Conservation (phyloP, 2,329 filamentous ascomycete species). For the Acrodontium crateriforme region DNA sequence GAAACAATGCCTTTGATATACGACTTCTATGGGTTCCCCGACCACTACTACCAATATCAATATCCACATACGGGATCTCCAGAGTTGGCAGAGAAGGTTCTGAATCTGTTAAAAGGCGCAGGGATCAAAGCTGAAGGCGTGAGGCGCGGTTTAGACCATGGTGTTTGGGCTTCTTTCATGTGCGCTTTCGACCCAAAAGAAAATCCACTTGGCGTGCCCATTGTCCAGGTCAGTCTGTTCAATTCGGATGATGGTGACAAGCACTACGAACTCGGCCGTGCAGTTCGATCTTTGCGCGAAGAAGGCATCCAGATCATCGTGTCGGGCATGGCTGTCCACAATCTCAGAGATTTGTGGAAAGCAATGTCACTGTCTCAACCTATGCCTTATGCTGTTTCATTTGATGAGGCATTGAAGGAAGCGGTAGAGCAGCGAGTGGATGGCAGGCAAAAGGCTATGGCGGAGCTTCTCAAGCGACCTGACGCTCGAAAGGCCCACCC, state of each 20-base stretch:
- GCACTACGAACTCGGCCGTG: constrained; percentile 55
- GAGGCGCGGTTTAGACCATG: constrained; percentile 57
- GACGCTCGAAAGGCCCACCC: constrained; percentile 51
- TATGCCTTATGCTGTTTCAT: constrained; percentile 22
- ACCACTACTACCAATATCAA: constrained; percentile 52
- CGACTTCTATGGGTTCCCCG: constrained; percentile 61
- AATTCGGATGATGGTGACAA: constrained; percentile 47
- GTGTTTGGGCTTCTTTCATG: constrained; percentile 59
- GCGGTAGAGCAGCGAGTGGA: constrained; percentile 20
- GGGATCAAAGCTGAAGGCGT: constrained; percentile 48
- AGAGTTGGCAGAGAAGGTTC: constrained; percentile 44
- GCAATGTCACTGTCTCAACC: constrained; percentile 4
- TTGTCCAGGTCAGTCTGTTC: constrained; percentile 62
- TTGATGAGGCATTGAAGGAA: constrained; percentile 21
- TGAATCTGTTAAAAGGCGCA: constrained; percentile 39
- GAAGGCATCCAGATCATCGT: constrained; percentile 55
- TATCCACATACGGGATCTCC: constrained; percentile 52
- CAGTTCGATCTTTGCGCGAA: constrained; percentile 51
- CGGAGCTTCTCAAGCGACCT: constrained; percentile 20
- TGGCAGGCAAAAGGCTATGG: constrained; percentile 21
- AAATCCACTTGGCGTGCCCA: constrained; percentile 35
- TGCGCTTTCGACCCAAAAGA: constrained; percentile 33
- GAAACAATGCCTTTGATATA: constrained; percentile 55
- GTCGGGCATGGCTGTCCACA: constrained; percentile 54
- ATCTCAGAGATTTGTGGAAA: constrained; percentile 18